phyloP scores from a whole-genome alignment of 768 basidiomycete species.

The Phaeolepiota aurea region DNA sequence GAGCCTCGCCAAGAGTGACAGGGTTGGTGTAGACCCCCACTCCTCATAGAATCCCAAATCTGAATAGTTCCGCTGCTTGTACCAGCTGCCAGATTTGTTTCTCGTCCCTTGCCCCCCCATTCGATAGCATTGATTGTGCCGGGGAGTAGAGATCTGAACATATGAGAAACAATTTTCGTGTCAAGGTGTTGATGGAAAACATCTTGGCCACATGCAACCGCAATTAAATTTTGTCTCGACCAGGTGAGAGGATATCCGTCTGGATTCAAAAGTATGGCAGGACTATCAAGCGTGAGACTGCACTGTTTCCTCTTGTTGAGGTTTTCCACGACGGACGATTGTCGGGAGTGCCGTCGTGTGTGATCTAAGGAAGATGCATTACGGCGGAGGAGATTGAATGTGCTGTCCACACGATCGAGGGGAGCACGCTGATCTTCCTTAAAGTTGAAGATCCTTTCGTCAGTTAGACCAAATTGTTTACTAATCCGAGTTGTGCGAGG shows the following conservation, averaged over 20 bases:
- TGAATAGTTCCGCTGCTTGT: conserved; percentile 42
- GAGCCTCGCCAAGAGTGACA: conserved; percentile 33
- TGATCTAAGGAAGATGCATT: conserved; percentile 45
- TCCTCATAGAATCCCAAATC: conserved; percentile 39
- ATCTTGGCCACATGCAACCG: conserved; percentile 50
- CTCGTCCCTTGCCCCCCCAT: conserved; percentile 37
- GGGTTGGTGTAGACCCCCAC: conserved; percentile 21
- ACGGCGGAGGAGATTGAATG: conserved; percentile 39
- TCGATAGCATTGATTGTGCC: conserved; percentile 38
- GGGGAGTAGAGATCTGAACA: conserved; percentile 27
- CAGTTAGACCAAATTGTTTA: conserved; percentile 50
- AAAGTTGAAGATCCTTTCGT: conserved; percentile 48
- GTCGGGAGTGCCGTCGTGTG: conserved; percentile 15
- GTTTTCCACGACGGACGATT: conserved; percentile 50
- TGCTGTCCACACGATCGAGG: conserved; percentile 16
- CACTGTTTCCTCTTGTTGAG: conserved; percentile 46
- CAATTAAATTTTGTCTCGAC: conserved; percentile 51
- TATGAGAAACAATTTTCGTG: conserved; percentile 40
- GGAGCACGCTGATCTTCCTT: conserved; percentile 23
- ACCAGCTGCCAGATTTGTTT: conserved; percentile 41
- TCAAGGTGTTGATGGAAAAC: conserved; percentile 58
- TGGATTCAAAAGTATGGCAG: conserved; percentile 45
- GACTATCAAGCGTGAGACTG: conserved; percentile 54
- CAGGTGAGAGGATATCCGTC: conserved; percentile 55
- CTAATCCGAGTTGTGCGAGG: conserved; percentile 64